Evolutionary conservation across 257 asterid genomes (phyloP), one percentile per base, ranked within the genome.

Genomic region (Lycium barbarum): DNA sequence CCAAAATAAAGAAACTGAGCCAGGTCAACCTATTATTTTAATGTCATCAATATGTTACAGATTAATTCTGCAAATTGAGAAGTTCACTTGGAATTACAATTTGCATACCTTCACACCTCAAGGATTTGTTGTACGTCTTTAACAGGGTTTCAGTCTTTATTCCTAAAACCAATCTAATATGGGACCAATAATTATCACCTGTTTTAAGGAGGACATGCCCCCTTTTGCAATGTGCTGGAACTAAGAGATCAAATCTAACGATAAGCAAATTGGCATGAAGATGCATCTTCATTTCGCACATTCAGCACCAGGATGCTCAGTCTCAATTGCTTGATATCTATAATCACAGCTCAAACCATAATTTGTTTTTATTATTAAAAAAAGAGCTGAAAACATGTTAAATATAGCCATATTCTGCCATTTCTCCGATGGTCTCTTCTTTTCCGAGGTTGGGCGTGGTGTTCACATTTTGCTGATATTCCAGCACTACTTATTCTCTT

Each of bases 261-360:
- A 70, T 17, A 15, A 70, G 53, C 33, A 70, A 70, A 49, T 17
- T 70, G 79, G 49, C 79, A 38, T 38, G 53, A 40, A 38, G 78
- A 68, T 68, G 54, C 53, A 70, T 70, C 54, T 70, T 38, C 79
- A 70, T 70, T 68, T 70, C 13, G 8, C 79, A 70, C 79, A 70
- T 70, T 70, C 76, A 15, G 53, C 4, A 70, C 54, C 15, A 9
- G 33, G 79, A 70, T 70, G 79, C 79, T 38, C 22, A 70, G 33
- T 8, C 79, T 70, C 79, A 38, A 40, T 70, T 70, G 33, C 33
- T 70, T 70, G 51, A 70, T 70, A 53, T 70, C 78, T 70, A 38
- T 17, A 38, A 70, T 17, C 38, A 33, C 53, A 38, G 78, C 53
- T 38, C 78, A 68, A 68, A 38, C 26, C 51, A 38, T 15, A 70